Evolutionary conservation across 2,329 filamentous ascomycete genomes (phyloP).

Genomic region (Macrophomina tecta): DNA sequence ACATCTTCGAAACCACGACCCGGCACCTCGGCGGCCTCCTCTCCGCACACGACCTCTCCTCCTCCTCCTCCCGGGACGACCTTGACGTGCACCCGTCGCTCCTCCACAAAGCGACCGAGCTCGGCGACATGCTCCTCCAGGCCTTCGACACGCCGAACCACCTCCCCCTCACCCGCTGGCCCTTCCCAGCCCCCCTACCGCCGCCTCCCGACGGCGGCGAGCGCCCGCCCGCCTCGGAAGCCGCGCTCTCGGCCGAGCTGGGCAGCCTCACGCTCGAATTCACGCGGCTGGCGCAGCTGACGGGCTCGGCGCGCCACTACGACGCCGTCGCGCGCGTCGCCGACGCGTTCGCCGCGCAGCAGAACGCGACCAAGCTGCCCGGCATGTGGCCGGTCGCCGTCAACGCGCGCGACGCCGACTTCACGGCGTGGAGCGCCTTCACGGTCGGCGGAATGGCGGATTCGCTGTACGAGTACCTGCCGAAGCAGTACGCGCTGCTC

Average conservation of each 20-base stretch:
- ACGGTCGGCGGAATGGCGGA: conserved; percentile 51
- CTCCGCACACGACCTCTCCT: conserved; percentile 30
- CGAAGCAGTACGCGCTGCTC: conserved; percentile 50
- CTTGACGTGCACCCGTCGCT: conserved; percentile 14
- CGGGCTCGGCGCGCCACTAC: conserved; percentile 45
- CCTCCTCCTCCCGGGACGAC: neutral
- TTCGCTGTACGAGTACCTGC: conserved; percentile 59
- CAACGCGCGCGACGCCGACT: conserved; percentile 32
- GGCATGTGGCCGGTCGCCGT: conserved; percentile 48
- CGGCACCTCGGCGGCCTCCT: conserved; percentile 31
- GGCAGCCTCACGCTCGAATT: conserved; percentile 51
- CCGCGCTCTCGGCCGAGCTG: conserved; percentile 42
- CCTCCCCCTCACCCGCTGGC: conserved; percentile 49
- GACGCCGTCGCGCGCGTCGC: conserved; percentile 47
- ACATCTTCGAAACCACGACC: conserved; percentile 88
- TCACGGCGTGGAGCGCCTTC: conserved; percentile 27
- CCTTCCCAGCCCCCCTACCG: conserved; percentile 30
- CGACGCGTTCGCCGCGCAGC: conserved; percentile 40
- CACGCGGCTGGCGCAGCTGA: conserved; percentile 48
- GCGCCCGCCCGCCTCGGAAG: conserved; percentile 37
- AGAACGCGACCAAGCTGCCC: conserved; percentile 44
- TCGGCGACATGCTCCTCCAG: conserved; percentile 31
- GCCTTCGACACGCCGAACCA: conserved; percentile 37
- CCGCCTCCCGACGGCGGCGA: conserved; percentile 29
- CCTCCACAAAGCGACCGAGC: conserved; percentile 30